These are phyloP conservation scores for Nannizziopsis barbatae DNA, from an alignment of 2,329 filamentous ascomycete genomes.

Conservation along the genomic window DNA sequence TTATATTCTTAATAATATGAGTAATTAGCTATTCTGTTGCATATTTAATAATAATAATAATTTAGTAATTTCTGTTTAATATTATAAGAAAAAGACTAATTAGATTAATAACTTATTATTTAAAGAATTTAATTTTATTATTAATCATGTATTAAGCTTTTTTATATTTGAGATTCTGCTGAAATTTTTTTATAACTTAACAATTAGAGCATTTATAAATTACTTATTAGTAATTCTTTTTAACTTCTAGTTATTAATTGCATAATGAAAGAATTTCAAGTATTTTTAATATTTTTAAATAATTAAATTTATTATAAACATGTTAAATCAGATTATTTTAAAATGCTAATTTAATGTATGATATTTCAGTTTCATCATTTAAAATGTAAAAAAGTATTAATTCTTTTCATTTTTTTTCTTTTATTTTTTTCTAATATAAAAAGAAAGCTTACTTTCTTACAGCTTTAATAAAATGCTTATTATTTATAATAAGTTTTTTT, in stretches of 20 bases:
- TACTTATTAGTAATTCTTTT: not conserved
- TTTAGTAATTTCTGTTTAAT: too few relatives aligned
- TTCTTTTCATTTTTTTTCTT: not conserved
- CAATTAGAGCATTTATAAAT: not conserved
- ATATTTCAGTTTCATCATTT: too few relatives aligned
- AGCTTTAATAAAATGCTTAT: too few relatives aligned
- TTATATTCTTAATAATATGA: not conserved
- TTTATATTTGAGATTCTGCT: not conserved
- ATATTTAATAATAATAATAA: slow-evolving; percentile 8
- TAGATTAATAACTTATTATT: slow-evolving; percentile 2
- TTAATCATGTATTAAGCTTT: not conserved
- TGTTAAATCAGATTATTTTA: too few relatives aligned
- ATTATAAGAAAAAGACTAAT: not conserved
- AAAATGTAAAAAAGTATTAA: not conserved
- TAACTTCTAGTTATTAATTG: not conserved
- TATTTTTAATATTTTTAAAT: not conserved
- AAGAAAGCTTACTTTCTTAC: not conserved
- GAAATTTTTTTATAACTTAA: not conserved
- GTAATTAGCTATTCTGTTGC: not conserved
- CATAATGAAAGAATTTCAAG: not conserved
- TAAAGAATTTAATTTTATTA: not conserved
- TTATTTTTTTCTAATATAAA: not conserved
- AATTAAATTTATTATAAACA: slow-evolving; percentile 2
- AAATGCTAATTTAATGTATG: too few relatives aligned
- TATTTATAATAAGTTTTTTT: not conserved